A percentile compares a stretch with the other conserved stretches of the same genome.
Conservation (phyloP, 1,284 basidiomycete species). For the Puccinia polysora region DNA sequence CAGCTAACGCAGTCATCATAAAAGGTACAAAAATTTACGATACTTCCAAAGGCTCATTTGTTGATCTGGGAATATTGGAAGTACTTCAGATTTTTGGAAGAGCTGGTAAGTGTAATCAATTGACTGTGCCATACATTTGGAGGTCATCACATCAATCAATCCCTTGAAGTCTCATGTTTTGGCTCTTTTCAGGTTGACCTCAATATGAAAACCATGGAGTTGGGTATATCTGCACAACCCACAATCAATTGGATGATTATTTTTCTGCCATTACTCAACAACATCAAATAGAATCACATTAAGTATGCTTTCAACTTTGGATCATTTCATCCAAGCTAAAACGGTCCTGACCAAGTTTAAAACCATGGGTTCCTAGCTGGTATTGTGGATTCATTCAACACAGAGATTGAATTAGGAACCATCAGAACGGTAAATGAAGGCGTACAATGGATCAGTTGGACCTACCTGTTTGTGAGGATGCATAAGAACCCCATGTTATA, state of each 20-base stretch:
- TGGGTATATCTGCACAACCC: constrained; percentile 90
- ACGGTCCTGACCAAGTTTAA: background rate
- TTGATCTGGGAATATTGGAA: constrained; percentile 89
- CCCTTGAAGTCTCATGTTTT: too few relatives aligned
- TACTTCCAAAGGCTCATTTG: constrained; percentile 77
- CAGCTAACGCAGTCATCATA: constrained; percentile 93
- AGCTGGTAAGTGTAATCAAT: constrained; percentile 61
- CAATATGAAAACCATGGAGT: constrained; percentile 93
- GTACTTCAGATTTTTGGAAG: constrained; percentile 95
- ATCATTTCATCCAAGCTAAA: too few relatives aligned
- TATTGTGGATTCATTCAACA: constrained; percentile 87
- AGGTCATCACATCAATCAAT: background rate
- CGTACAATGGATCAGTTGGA: constrained; percentile 93
- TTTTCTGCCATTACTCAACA: constrained; percentile 82
- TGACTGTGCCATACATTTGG: background rate
- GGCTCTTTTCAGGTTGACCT: constrained; percentile 63
- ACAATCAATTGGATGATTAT: constrained; percentile 90
- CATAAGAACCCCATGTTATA: constrained; percentile 85
- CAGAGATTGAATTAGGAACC: constrained; percentile 90
- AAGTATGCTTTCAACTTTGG: background rate
- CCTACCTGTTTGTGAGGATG: constrained; percentile 95
- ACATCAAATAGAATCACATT: constrained; percentile 97
- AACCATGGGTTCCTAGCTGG: constrained; percentile 64
- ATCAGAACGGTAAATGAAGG: constrained; percentile 83
- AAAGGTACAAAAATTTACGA: constrained; percentile 98